Evolutionary conservation across 2,329 filamentous ascomycete species (phyloP), one percentile per base, ranked within the genome.

Genomic region (Shiraia bambusicola): DNA sequence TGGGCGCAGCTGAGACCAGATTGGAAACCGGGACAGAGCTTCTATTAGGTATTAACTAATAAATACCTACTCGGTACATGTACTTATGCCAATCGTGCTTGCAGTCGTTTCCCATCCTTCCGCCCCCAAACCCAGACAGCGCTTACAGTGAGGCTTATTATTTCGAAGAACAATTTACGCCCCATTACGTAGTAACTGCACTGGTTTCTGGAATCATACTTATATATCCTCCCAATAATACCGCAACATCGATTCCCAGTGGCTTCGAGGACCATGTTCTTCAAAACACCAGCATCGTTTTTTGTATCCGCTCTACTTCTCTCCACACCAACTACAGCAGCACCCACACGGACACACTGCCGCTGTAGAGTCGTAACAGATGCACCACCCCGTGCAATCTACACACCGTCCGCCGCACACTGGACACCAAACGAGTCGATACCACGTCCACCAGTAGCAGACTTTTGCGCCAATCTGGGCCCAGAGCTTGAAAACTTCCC

Each of bases 271-370:
- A 49, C 35, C 40, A 50, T 56, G 47, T 37, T 58, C 12, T 25
- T 49, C 46, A 45, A 17, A 36, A 28, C 46, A 41, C 22, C 43
- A 29, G 26, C 37, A 28, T 24, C 49, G 26, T 24, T 56, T 12
- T 28, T 52, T 7, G 19, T 52, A 28, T 35, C 44, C 40, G 43
- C 48, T 16, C 14, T 49, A 33, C 28, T 48, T 26, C 33, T 54
- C 34, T 48, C 45, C 26, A 42, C 56, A 11, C 37, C 50, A 38
- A 42, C 43, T 27, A 22, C 36, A 13, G 60, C 63, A 15, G 47
- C 50, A 10, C 52, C 58, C 29, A 55, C 61, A 33, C 49, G 54
- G 33, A 58, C 58, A 15, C 56, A 57, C 34, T 66, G 63, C 50
- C 59, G 56, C 36, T 66, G 63, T 46, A 47, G 52, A 26, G 47